Conservation (phyloP, 2,329 filamentous ascomycete species). For the Colletotrichum tofieldiae region DNA sequence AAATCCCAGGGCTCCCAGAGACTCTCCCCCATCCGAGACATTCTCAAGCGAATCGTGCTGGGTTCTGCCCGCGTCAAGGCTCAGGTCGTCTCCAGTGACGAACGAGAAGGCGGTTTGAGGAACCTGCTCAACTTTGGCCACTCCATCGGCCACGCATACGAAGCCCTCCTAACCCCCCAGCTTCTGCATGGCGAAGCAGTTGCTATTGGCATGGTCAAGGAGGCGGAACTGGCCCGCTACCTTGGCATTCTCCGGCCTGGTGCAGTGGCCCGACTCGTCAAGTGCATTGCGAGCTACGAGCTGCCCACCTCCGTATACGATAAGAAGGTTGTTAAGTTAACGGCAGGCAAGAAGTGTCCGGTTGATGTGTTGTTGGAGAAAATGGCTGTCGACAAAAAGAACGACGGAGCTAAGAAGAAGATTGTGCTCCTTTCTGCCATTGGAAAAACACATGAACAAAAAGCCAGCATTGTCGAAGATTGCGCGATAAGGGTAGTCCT, state of each 20-base stretch:
- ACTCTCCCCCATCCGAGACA: conserved; percentile 79
- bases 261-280: conserved; percentile 89
- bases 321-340: conserved; percentile 84
- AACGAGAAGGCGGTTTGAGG: conserved; percentile 92
- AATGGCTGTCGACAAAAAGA: conserved; percentile 99
- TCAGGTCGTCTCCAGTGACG: conserved; percentile 92
- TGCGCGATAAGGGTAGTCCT: conserved; percentile 86
- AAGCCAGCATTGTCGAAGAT: conserved; percentile 92
- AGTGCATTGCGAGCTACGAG: conserved; percentile 95
- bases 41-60: conserved; percentile 85
- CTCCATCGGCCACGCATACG: conserved; percentile 96
- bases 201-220: conserved; percentile 98
- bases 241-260: conserved; percentile 88
- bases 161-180: conserved; percentile 95
- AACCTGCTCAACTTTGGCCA: conserved; percentile 98
- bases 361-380: conserved; percentile 89
- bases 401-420: conserved; percentile 95
- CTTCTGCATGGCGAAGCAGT: conserved; percentile 96
- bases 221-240: conserved; percentile 92
- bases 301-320: conserved; percentile 89
- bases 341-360: conserved; percentile 88
- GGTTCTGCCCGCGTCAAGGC: conserved; percentile 96
- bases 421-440: conserved; percentile 93
- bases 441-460: conserved; percentile 88
- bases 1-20: conserved; percentile 67